Percentiles rank a stretch among this genome's conserved stretches.
Conservation (phyloP, 306 rosid species). For the Casuarina equisetifolia region DNA sequence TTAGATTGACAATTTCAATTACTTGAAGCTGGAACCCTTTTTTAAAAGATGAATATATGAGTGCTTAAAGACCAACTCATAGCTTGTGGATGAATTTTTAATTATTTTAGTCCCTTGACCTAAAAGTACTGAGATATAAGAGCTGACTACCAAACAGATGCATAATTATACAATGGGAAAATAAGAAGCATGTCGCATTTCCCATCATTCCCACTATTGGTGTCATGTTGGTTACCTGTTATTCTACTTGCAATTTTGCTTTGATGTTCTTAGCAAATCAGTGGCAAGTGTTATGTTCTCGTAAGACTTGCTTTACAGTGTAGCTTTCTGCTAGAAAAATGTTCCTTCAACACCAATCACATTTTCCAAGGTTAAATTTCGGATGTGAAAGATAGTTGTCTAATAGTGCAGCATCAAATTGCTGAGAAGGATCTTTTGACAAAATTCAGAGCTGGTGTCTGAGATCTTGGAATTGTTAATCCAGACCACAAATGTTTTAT, state of each 20-base stretch:
- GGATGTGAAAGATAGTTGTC: not conserved
- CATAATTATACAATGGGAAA: not conserved
- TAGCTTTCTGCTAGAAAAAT: not conserved
- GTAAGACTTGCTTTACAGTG: not conserved
- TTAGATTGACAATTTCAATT: not conserved
- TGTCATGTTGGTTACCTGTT: not conserved
- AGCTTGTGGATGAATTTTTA: not conserved
- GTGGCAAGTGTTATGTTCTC: not conserved
- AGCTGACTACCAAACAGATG: not conserved
- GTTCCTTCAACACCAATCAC: not conserved
- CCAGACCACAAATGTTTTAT: not conserved
- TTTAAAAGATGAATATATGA: not conserved
- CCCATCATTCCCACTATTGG: not conserved
- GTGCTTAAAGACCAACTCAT: not conserved
- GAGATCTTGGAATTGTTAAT: not conserved
- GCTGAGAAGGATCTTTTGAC: not conserved
- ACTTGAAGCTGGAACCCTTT: not conserved
- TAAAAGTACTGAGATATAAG: not conserved
- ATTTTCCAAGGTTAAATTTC: not conserved
- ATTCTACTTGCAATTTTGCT: not conserved
- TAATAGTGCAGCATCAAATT: not conserved
- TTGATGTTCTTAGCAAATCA: not conserved
- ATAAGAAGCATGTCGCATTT: not conserved
- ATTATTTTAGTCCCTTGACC: not conserved
- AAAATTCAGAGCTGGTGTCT: not conserved